Conservation (phyloP, 345 rosid genomes). For the Firmiana major region DNA sequence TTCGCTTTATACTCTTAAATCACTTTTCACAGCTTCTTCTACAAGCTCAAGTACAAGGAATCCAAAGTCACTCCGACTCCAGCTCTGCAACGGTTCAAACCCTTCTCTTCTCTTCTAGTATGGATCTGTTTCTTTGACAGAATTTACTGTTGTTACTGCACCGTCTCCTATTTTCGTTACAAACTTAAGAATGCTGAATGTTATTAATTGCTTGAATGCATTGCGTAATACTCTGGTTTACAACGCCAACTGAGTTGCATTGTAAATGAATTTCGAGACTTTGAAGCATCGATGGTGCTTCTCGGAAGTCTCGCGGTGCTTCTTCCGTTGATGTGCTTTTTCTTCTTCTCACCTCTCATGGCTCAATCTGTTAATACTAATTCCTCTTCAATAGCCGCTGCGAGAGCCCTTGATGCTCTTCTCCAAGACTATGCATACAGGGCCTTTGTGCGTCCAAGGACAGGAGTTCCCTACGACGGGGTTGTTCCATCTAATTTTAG, state of each 20-base stretch:
- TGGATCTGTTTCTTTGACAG: slow-evolving; percentile 12
- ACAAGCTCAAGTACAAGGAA: neutral
- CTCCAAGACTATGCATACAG: slow-evolving; percentile 81
- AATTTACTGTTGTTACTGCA: slow-evolving; percentile 1
- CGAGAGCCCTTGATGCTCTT: slow-evolving; percentile 66
- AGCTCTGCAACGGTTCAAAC: neutral
- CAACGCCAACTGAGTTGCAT: slow-evolving; percentile 23
- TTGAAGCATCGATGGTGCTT: slow-evolving; percentile 60
- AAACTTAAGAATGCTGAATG: slow-evolving; percentile 6
- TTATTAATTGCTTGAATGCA: slow-evolving; percentile 8
- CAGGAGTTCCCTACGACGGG: slow-evolving; percentile 63
- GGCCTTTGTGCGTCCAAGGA: slow-evolving; percentile 64
- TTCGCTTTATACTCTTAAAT: neutral
- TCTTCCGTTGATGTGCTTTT: slow-evolving; percentile 24
- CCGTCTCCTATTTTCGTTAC: neutral
- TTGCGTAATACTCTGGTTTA: neutral
- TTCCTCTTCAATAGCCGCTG: slow-evolving; percentile 2
- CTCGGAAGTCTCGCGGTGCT: slow-evolving; percentile 47
- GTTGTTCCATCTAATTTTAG: slow-evolving; percentile 59
- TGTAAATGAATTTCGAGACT: slow-evolving; percentile 21
- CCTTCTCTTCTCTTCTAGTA: neutral
- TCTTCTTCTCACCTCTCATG: slow-evolving; percentile 24
- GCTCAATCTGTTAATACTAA: slow-evolving; percentile 31
- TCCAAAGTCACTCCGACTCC: neutral
- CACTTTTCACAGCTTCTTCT: neutral